These are phyloP conservation scores for Sorghum bicolor DNA, from an alignment of 176 grass and related monocot species.

Conservation along the genomic window Sorghum_bicolor_NCBIv3 NC_012875.2:38161001-38161500, in stretches of 20 bases:
- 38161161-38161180: background rate
- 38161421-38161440: constrained; percentile 37
- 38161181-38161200: constrained; percentile 9
- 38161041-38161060: background rate
- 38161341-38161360: constrained; percentile 17
- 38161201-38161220: background rate
- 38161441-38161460: constrained; percentile 2
- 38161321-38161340: constrained; percentile 30
- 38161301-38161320: constrained; percentile 20
- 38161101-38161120: constrained; percentile 18
- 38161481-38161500: constrained; percentile 10
- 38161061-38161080: constrained; percentile 10
- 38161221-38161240: background rate
- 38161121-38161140: constrained; percentile 7
- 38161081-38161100: background rate
- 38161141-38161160: background rate
- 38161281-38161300: constrained; percentile 26
- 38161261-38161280: constrained; percentile 31
- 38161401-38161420: constrained; percentile 22
- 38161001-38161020: constrained; percentile 43
- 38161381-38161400: constrained; percentile 29
- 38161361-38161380: constrained; percentile 45
- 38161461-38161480: constrained; percentile 21
- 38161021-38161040: constrained; percentile 27
- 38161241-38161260: constrained; percentile 17